phyloP scores from a whole-genome alignment of 257 asterid species.

The Lycium ferocissimum region DNA sequence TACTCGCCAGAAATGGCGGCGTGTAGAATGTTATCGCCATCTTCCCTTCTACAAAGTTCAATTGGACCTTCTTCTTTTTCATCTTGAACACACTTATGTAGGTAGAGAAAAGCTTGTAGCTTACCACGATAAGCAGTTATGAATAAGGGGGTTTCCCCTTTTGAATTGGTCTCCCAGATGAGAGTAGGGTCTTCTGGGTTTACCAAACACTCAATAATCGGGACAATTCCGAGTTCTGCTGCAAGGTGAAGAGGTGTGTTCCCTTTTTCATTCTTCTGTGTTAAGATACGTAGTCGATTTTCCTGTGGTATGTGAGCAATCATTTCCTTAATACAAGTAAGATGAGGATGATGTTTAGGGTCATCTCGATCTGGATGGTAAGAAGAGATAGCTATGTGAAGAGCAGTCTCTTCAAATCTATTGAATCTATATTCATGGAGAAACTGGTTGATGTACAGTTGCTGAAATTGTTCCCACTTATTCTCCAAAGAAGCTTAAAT shows the following conservation, averaged over 20 bases:
- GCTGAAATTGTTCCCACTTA: slow-evolving; percentile 38
- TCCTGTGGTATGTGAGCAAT: not conserved
- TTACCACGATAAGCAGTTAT: slow-evolving; percentile 52
- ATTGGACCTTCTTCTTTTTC: not conserved
- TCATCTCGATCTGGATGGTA: slow-evolving; percentile 30
- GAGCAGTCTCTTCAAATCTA: slow-evolving; percentile 52
- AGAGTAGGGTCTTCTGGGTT: not conserved
- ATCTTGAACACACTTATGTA: slow-evolving; percentile 20
- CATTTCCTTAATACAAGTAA: slow-evolving; percentile 22
- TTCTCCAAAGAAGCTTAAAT: slow-evolving; percentile 44
- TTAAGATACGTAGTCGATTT: not conserved
- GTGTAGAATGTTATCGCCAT: slow-evolving; percentile 53
- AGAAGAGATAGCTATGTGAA: slow-evolving; percentile 56
- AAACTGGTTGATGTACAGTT: not conserved
- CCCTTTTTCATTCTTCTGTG: slow-evolving; percentile 38
- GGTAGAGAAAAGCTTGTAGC: slow-evolving; percentile 36
- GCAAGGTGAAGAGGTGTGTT: slow-evolving; percentile 63
- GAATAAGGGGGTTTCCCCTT: slow-evolving; percentile 54
- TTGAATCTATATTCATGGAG: slow-evolving; percentile 43
- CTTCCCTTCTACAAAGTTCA: slow-evolving; percentile 41
- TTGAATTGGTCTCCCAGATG: slow-evolving; percentile 34
- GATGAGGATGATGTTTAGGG: not conserved
- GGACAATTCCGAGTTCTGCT: slow-evolving; percentile 47
- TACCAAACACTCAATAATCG: slow-evolving; percentile 35
- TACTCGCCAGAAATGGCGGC: slow-evolving; percentile 50